phyloP scores from a whole-genome alignment of 176 grass and related monocot genomes.

The Hsuehochloa calcarea region DNA sequence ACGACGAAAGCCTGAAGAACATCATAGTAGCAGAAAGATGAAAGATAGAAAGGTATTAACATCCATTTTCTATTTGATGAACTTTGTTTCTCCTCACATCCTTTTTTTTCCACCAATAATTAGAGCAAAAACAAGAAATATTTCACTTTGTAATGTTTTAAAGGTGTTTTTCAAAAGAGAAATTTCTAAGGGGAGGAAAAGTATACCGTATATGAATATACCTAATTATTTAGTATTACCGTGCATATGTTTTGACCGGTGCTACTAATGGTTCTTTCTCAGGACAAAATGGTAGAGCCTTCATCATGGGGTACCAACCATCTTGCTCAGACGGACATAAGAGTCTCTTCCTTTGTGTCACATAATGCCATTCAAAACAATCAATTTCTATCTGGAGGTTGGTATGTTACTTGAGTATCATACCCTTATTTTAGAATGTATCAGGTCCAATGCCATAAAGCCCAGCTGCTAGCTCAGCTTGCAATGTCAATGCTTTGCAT shows the following conservation, averaged over 20 bases:
- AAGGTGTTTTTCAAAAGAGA: conserved; percentile 7
- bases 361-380: conserved; percentile 55
- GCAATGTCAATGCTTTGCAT: no score
- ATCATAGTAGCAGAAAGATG: conserved; percentile 62
- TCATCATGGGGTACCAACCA: conserved; percentile 51
- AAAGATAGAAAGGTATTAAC: conserved; percentile 80
- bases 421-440: conserved; percentile 8
- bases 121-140: conserved; percentile 4
- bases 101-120: not conserved
- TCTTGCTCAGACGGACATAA: conserved; percentile 43
- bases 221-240: not conserved
- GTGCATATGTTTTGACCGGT: conserved; percentile 18
- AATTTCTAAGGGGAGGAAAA: not conserved
- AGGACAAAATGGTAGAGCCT: conserved; percentile 64
- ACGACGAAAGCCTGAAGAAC: conserved; percentile 56
- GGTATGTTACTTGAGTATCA: conserved; percentile 49
- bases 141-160: conserved; percentile 9
- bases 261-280: conserved; percentile 40
- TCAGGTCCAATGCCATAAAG: not conserved
- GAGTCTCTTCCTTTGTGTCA: conserved; percentile 44
- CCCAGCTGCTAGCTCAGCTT: no score
- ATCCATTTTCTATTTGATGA: conserved; percentile 8
- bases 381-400: conserved; percentile 66
- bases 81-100: conserved; percentile 1
- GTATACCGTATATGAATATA: not conserved